Percentiles rank a stretch among this genome's conserved stretches.
Conservation (phyloP, 2,329 filamentous ascomycete genomes). For the Microcyclospora pomicola region DNA sequence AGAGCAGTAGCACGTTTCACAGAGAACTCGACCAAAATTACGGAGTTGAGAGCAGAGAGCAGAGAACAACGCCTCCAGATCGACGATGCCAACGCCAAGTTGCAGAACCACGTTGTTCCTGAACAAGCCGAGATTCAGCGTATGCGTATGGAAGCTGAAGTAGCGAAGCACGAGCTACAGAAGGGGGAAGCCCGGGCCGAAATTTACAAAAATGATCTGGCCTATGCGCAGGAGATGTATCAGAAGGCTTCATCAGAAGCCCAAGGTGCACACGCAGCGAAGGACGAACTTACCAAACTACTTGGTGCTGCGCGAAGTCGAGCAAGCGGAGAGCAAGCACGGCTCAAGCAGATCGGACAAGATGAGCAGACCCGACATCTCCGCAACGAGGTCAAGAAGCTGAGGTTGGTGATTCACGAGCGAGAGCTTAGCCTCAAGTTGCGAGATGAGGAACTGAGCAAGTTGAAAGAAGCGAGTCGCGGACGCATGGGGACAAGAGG, state of each 20-base stretch:
- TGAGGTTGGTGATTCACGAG: conserved; percentile 16
- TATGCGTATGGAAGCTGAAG: conserved; percentile 10
- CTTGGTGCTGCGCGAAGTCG: conserved; percentile 12
- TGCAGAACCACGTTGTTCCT: conserved; percentile 18
- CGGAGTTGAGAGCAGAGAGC: conserved; percentile 14
- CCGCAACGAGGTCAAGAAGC: conserved; percentile 14
- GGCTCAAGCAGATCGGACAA: conserved; percentile 13
- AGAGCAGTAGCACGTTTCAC: conserved; percentile 13
- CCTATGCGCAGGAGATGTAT: conserved; percentile 46
- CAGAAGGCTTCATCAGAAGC: conserved; percentile 42
- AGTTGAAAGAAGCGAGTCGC: conserved; percentile 19
- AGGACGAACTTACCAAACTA: conserved; percentile 31
- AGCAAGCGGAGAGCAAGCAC: conserved; percentile 17
- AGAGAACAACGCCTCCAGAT: conserved; percentile 17
- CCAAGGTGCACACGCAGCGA: conserved; percentile 33
- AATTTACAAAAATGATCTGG: conserved; percentile 33
- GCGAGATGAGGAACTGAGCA: conserved; percentile 22
- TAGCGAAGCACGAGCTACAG: conserved; percentile 12
- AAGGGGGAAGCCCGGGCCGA: conserved; percentile 20
- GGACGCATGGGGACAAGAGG: conserved; percentile 24
- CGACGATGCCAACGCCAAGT: conserved; percentile 13
- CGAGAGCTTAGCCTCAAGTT: conserved; percentile 17
- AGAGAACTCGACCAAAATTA: conserved; percentile 8
- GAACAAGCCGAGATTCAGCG: conserved; percentile 21
- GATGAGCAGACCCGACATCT: conserved; percentile 12